A percentile compares a stretch with the other conserved stretches of the same genome.
Conservation (phyloP, 2,329 filamentous ascomycete species). For the Dactylellina parvicollis region DNA sequence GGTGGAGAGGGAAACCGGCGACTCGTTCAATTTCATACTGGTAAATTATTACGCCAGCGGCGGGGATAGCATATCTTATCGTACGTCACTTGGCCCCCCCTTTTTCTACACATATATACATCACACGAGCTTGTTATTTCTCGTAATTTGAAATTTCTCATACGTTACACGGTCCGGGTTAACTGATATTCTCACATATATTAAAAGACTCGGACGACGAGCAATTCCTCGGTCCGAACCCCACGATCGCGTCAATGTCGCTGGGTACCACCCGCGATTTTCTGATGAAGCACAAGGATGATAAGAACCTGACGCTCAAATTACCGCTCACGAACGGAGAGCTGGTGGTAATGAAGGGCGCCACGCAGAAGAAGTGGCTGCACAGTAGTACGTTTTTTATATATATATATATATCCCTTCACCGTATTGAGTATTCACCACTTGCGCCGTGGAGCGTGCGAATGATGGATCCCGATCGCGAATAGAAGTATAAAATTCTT, state of each 20-base stretch:
- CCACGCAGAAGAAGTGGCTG: slow-evolving; percentile 65
- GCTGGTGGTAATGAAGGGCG: slow-evolving; percentile 58
- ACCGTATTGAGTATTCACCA: too few relatives aligned
- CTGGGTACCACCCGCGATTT: slow-evolving; percentile 79
- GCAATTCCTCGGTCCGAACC: slow-evolving; percentile 74
- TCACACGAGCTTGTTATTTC: too few relatives aligned
- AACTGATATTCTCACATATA: background rate
- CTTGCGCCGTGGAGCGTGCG: too few relatives aligned
- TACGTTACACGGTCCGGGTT: background rate
- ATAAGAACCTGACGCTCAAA: slow-evolving; percentile 28
- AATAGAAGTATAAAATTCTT: too few relatives aligned
- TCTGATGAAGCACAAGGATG: slow-evolving; percentile 71
- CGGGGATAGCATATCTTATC: slow-evolving; percentile 72
- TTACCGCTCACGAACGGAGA: slow-evolving; percentile 57
- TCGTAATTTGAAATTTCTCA: background rate
- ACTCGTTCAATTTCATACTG: slow-evolving; percentile 78
- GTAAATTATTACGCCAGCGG: slow-evolving; percentile 85
- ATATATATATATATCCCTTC: slow-evolving; percentile 69
- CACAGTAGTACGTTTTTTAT: slow-evolving; percentile 59
- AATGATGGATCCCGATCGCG: too few relatives aligned
- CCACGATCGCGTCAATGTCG: slow-evolving; percentile 78
- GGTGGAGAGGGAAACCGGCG: slow-evolving; percentile 73
- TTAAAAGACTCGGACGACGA: slow-evolving; percentile 77
- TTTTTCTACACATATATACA: too few relatives aligned
- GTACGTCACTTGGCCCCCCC: slow-evolving; percentile 6